Percentiles rank a stretch among this genome's conserved stretches.
Evolutionary conservation across 371 early-diverging fungal species (phyloP).

Genomic region (Rhizopus arrhizus): DNA sequence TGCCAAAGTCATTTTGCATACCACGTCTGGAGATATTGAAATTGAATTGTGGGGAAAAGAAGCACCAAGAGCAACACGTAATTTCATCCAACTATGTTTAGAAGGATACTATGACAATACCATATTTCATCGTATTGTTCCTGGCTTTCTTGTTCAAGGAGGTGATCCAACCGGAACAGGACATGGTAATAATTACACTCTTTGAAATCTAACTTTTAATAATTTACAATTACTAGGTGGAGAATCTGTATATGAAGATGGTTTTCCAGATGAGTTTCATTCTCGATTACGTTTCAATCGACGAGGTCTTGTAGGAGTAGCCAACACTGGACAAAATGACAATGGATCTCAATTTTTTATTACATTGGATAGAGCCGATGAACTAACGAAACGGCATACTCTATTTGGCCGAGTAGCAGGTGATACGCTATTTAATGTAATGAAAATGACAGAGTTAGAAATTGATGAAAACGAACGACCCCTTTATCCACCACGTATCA

Average conservation of each 20-base stretch:
- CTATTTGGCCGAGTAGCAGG: conserved; percentile 95
- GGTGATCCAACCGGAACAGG: conserved; percentile 96
- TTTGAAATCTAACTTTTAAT: conserved; percentile 7
- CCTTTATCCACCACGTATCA: conserved; percentile 74
- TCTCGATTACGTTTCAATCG: conserved; percentile 85
- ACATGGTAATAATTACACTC: conserved; percentile 37
- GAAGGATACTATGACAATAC: conserved; percentile 84
- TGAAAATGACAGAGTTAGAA: conserved; percentile 86
- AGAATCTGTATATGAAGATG: conserved; percentile 80
- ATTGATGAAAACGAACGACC: conserved; percentile 82
- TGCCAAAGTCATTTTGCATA: conserved; percentile 89
- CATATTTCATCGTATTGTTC: conserved; percentile 88
- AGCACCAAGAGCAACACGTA: conserved; percentile 87
- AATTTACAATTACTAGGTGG: conserved; percentile 63
- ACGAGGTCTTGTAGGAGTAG: conserved; percentile 91
- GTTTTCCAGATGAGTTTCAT: conserved; percentile 92
- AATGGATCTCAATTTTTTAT: conserved; percentile 95
- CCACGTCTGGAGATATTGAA: conserved; percentile 86
- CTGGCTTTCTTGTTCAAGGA: conserved; percentile 92
- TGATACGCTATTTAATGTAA: conserved; percentile 87
- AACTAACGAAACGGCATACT: conserved; percentile 85
- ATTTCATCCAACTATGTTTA: conserved; percentile 89
- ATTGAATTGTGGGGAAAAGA: conserved; percentile 95
- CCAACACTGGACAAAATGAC: conserved; percentile 78
- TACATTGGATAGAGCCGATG: conserved; percentile 84